Conservation (phyloP, 164 flowering plant species). For the Aristolochia contorta region DNA sequence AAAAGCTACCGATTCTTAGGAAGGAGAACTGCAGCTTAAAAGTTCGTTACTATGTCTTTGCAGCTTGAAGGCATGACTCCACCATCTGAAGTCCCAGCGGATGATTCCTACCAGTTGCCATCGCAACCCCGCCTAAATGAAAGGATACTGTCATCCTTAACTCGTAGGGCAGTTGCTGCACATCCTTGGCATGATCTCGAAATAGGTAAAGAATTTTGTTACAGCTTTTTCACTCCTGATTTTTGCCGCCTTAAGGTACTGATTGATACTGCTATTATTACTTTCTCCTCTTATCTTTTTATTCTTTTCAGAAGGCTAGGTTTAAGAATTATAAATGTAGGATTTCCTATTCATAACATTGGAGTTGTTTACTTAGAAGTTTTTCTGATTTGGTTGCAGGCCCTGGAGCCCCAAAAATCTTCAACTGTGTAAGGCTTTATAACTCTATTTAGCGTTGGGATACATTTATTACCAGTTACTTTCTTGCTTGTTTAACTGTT, state of each 20-base stretch:
- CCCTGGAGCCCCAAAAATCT: constrained; percentile 69
- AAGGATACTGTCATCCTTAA: constrained; percentile 72
- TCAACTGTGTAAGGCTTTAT: constrained; percentile 62
- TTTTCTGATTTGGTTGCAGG: constrained; percentile 34
- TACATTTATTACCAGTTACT: not conserved
- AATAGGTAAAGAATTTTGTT: constrained; percentile 42
- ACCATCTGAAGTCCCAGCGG: constrained; percentile 27
- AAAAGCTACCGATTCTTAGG: too few species aligned
- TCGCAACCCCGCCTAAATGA: constrained; percentile 63
- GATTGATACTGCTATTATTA: not conserved
- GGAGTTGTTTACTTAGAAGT: not conserved
- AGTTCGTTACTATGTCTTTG: not conserved
- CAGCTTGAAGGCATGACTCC: constrained; percentile 41
- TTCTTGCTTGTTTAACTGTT: not conserved
- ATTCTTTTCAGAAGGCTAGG: not conserved
- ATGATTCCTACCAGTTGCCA: constrained; percentile 9
- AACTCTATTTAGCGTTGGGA: not conserved
- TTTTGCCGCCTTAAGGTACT: not conserved
- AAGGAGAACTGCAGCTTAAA: too few species aligned
- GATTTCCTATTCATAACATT: not conserved
- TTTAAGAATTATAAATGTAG: not conserved
- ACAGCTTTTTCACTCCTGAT: not conserved
- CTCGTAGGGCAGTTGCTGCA: constrained; percentile 68
- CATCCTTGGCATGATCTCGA: constrained; percentile 98
- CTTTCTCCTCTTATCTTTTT: not conserved